A percentile compares a stretch with the other conserved stretches of the same genome.
Conservation (phyloP, 805 yeast species). For the Torulaspora indica region DNA sequence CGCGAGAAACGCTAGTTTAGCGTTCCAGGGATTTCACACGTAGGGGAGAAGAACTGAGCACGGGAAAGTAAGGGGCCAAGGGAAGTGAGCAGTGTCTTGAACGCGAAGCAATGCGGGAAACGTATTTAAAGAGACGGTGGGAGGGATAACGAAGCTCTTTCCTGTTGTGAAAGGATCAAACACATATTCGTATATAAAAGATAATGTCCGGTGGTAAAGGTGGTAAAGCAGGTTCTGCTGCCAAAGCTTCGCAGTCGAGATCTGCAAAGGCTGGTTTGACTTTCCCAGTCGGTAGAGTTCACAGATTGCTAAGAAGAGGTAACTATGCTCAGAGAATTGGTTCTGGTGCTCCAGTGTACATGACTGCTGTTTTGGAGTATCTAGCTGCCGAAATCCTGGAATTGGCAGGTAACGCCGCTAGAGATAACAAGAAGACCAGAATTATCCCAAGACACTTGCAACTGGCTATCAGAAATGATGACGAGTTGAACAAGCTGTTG, state of each 20-base stretch:
- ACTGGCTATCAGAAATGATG: slow-evolving; percentile 98
- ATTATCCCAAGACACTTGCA: slow-evolving; percentile 98
- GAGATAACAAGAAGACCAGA: slow-evolving; percentile 99
- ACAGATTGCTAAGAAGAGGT: slow-evolving; percentile 93
- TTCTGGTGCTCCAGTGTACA: slow-evolving; percentile 98
- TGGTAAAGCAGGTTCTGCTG: slow-evolving; percentile 93
- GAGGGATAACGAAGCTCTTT: not conserved
- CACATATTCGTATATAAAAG: not conserved
- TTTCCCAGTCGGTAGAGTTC: slow-evolving; percentile 99
- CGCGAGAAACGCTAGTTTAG: slow-evolving; percentile 18
- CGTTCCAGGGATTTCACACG: slow-evolving; percentile 32
- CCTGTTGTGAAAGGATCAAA: not conserved
- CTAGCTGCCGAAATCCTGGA: slow-evolving; percentile 97
- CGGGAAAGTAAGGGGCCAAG: slow-evolving; percentile 2
- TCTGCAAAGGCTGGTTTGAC: slow-evolving; percentile 98
- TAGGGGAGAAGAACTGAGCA: slow-evolving; percentile 1
- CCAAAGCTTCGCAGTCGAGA: slow-evolving; percentile 96
- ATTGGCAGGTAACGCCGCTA: slow-evolving; percentile 98
- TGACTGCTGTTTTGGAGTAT: slow-evolving; percentile 95
- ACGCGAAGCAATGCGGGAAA: not conserved
- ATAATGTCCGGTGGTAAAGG: slow-evolving; percentile 67
- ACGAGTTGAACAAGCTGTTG: slow-evolving; percentile 91
- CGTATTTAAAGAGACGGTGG: slow-evolving; percentile 1
- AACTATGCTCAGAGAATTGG: slow-evolving; percentile 98
- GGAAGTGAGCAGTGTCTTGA: too few species aligned